These are phyloP conservation scores for Pythium monospermum DNA, from an alignment of 352 stramenopile genomes.

Conservation along the genomic window DNA sequence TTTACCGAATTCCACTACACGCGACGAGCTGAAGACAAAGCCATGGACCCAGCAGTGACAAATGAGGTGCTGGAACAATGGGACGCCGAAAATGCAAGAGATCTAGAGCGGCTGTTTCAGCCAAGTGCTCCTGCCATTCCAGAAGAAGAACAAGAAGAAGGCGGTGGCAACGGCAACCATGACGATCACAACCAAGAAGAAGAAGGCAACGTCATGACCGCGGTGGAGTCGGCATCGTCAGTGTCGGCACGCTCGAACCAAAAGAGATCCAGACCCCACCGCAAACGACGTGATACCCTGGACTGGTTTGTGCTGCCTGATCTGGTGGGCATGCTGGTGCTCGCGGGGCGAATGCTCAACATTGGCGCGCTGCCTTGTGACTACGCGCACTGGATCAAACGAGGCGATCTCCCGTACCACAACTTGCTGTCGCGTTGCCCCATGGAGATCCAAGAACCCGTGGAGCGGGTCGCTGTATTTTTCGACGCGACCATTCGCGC, in stretches of 20 bases:
- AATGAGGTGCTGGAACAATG: conserved; percentile 67
- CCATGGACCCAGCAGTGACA: conserved; percentile 46
- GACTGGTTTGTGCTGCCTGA: conserved; percentile 54
- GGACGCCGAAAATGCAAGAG: conserved; percentile 38
- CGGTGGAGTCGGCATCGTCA: too few species aligned
- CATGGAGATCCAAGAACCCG: conserved; percentile 34
- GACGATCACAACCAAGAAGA: not conserved
- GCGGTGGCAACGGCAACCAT: too few species aligned
- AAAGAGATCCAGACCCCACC: too few species aligned
- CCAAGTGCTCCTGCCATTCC: conserved; percentile 3
- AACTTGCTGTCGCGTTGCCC: conserved; percentile 53
- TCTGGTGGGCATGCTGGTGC: conserved; percentile 51
- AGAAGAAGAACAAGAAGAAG: conserved; percentile 6
- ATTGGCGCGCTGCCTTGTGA: conserved; percentile 55
- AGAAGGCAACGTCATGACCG: not conserved
- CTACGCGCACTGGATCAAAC: conserved; percentile 54
- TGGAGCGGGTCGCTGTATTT: conserved; percentile 50
- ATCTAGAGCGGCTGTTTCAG: conserved; percentile 17
- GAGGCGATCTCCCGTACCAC: conserved; percentile 56
- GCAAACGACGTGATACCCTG: conserved; percentile 13
- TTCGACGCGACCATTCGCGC: conserved; percentile 43
- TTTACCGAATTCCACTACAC: conserved; percentile 68
- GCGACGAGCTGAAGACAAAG: conserved; percentile 25
- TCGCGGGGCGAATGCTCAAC: conserved; percentile 61
- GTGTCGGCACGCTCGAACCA: too few species aligned